Evolutionary conservation across 2,329 filamentous ascomycete genomes (phyloP).

Genomic region (Colletotrichum sp.): DNA sequence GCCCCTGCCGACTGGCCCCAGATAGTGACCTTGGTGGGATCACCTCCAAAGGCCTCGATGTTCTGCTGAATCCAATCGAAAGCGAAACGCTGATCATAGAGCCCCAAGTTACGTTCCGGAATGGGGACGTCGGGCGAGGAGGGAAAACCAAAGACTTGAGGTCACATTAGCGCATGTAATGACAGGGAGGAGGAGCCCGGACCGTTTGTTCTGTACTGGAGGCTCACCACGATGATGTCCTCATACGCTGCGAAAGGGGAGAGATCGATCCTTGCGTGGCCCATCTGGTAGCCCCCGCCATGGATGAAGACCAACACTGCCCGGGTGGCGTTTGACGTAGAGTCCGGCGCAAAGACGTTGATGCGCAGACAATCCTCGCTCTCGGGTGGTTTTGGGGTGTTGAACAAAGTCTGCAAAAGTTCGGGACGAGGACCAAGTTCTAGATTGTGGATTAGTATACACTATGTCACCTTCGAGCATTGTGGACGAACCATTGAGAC

Average conservation of each 20-base stretch:
- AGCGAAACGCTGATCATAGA: constrained; percentile 32
- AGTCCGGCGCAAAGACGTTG: constrained; percentile 29
- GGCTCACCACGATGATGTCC: constrained; percentile 28
- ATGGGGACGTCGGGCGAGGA: not conserved
- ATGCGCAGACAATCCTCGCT: constrained; percentile 33
- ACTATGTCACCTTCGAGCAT: not conserved
- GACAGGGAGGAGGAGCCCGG: not conserved
- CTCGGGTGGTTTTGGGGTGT: constrained; percentile 16
- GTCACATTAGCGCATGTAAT: not conserved
- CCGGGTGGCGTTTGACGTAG: not conserved
- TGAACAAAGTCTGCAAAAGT: constrained; percentile 24
- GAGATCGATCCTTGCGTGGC: constrained; percentile 25
- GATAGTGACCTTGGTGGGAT: constrained; percentile 33
- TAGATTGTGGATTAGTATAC: not conserved
- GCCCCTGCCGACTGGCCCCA: constrained; percentile 36
- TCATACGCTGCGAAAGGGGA: constrained; percentile 30
- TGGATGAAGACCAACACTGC: constrained; percentile 30
- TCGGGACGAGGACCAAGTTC: constrained; percentile 24
- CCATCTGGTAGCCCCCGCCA: constrained; percentile 28
- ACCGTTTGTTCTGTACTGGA: constrained; percentile 32
- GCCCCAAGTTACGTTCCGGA: constrained; percentile 25
- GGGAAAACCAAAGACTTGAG: constrained; percentile 25
- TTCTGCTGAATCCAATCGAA: constrained; percentile 37
- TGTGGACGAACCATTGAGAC: not conserved
- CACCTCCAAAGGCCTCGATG: constrained; percentile 31